phyloP scores from a whole-genome alignment of 208 protist genomes.

The Endotrypanum monterogeii region DNA sequence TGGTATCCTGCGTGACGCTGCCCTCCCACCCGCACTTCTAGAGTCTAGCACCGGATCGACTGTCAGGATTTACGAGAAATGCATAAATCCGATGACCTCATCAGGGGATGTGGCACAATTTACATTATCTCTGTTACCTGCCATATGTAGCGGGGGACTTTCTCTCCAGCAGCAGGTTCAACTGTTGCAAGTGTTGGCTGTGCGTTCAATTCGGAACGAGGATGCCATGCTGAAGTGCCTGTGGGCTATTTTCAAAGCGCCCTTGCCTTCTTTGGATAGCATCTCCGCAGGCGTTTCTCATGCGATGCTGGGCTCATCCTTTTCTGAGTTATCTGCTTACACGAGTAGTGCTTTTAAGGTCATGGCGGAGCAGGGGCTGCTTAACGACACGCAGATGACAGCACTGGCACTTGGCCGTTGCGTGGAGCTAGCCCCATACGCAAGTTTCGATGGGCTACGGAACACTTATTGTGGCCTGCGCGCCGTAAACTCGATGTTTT shows the following conservation, averaged over 20 bases:
- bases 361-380: slow-evolving; percentile 50
- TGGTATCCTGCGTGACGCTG: neutral
- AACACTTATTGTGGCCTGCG: slow-evolving; percentile 55
- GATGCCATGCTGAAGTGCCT: slow-evolving; percentile 53
- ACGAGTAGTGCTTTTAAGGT: slow-evolving; percentile 57
- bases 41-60: neutral
- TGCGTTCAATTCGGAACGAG: slow-evolving; percentile 65
- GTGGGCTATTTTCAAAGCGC: slow-evolving; percentile 71
- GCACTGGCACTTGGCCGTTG: slow-evolving; percentile 69
- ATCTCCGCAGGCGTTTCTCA: neutral
- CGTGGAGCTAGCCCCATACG: slow-evolving; percentile 52
- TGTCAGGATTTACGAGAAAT: slow-evolving; percentile 10
- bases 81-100: slow-evolving; percentile 11
- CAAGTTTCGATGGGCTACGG: slow-evolving; percentile 45
- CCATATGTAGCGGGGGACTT: slow-evolving; percentile 11
- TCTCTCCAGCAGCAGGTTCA: slow-evolving; percentile 25
- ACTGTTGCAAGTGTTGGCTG: slow-evolving; percentile 26
- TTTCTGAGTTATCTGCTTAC: slow-evolving; percentile 35
- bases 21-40: slow-evolving; percentile 1
- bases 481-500: slow-evolving; percentile 52
- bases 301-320: neutral
- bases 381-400: slow-evolving; percentile 70
- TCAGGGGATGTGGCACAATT: slow-evolving; percentile 19
- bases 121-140: slow-evolving; percentile 17
- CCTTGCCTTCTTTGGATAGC: slow-evolving; percentile 1